Conservation (phyloP, 768 basidiomycete genomes). For the Tulasnella sp. region DNA sequence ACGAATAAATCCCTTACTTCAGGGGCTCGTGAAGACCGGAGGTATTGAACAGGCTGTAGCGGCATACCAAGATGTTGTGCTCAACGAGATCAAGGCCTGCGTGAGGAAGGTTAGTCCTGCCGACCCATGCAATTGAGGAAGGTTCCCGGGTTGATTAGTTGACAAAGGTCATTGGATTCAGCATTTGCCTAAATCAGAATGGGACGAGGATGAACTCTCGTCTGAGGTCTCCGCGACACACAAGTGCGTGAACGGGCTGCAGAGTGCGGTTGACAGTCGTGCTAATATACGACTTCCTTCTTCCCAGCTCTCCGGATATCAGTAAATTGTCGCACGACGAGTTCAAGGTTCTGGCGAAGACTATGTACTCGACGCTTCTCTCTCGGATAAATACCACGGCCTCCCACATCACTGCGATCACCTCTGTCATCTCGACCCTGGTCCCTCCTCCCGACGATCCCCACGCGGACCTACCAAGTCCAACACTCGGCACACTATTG, state of each 20-base stretch:
- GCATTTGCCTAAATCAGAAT: conserved; percentile 57
- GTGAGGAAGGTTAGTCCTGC: conserved; percentile 54
- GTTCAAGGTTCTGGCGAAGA: conserved; percentile 28
- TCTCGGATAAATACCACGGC: conserved; percentile 8
- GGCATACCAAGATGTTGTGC: conserved; percentile 67
- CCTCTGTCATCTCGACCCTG: not conserved
- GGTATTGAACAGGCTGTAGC: conserved; percentile 64
- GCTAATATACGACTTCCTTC: not conserved
- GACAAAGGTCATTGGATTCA: conserved; percentile 36
- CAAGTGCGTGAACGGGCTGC: not conserved
- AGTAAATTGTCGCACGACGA: conserved; percentile 48
- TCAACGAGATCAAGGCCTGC: conserved; percentile 56
- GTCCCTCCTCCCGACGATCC: not conserved
- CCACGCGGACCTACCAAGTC: conserved; percentile 20
- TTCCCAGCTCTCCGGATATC: conserved; percentile 17
- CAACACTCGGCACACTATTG: conserved; percentile 59
- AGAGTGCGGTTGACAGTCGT: not conserved
- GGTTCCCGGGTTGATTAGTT: conserved; percentile 20
- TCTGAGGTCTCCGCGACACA: not conserved
- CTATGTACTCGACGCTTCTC: conserved; percentile 10
- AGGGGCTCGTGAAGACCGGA: conserved; percentile 70
- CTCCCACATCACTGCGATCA: conserved; percentile 13
- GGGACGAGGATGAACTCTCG: conserved; percentile 49
- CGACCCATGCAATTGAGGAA: not conserved
- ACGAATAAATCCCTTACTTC: conserved; percentile 64